Evolutionary conservation across 495 filamentous ascomycete genomes (phyloP), one percentile per base, ranked within the genome.

Genomic region (Aspergillus coremiiformis): DNA sequence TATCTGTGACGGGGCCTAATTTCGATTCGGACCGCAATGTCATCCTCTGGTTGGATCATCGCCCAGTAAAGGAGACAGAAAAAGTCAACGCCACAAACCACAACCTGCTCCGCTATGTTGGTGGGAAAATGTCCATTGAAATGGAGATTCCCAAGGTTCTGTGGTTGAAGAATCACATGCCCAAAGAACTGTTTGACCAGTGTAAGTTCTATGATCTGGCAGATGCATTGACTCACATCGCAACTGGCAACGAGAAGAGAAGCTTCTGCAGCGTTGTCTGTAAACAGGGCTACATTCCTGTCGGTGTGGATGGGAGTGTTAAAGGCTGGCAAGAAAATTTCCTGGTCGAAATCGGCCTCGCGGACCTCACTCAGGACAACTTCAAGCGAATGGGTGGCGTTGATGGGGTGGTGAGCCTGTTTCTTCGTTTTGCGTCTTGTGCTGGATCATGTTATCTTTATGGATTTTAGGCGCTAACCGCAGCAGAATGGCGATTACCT

Each of bases 261-360:
- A 94, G 89, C 68, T 95, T 89, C 62, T 97, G 92, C 66, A 95
- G 87, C 54, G 84, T 89, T 3, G 87, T 95, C 17, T 96, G 93
- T 68, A 97, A 96, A 69, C 93, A 97, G 62, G 93, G 92, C 0
- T 96, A 82, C 63, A 87, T 98, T 1, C 93, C 93, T 0, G 86
- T 96, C 12, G 93, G 93, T 35, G 89, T 96, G 17, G 93, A 98
- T 61, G 92, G 92, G 32, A 96, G 91, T 68, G 89, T 95, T 15
- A 98, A 96, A 70, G 93, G 93, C 4, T 98, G 93, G 93, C 90
- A 97, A 65, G 89, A 89, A 55, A 92, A 96, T 58, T 98, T 98
- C 60, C 77, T 94, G 53, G 74, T 78, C 6, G 76, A 79, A 7
- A 95, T 98, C 60, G 92, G 93, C 7, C 75, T 98, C 26, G 75